A percentile compares a stretch with the other conserved stretches of the same genome.
phyloP scores from a whole-genome alignment of 1,284 basidiomycete species.

The Peniophora sp. region DNA sequence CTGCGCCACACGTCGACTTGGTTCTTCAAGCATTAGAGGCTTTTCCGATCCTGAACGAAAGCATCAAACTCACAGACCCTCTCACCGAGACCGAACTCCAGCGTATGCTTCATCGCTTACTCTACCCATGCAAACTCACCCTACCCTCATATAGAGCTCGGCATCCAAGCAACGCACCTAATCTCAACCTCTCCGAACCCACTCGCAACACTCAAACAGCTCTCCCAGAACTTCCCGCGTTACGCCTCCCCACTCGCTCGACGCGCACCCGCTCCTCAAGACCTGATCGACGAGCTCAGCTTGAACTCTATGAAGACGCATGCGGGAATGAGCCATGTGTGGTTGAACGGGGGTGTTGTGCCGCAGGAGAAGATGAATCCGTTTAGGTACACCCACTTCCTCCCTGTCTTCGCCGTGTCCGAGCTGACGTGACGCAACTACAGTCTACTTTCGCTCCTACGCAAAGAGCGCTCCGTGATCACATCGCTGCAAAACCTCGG shows the following conservation, averaged over 20 bases:
- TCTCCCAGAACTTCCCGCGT: constrained; percentile 84
- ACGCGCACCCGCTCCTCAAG: constrained; percentile 45
- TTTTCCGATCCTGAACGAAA: constrained; percentile 42
- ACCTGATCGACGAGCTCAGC: constrained; percentile 50
- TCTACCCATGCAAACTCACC: neutral
- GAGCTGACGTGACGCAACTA: neutral
- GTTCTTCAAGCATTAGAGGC: constrained; percentile 45
- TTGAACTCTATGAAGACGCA: constrained; percentile 47
- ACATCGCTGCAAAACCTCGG: constrained; percentile 54
- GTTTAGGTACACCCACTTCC: constrained; percentile 37
- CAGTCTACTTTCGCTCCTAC: constrained; percentile 63
- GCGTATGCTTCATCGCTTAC: constrained; percentile 5
- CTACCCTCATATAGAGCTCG: constrained; percentile 44
- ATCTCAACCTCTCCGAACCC: constrained; percentile 55
- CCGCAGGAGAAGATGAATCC: constrained; percentile 61
- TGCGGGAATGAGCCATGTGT: constrained; percentile 51
- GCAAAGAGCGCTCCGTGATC: constrained; percentile 68
- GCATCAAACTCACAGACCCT: constrained; percentile 44
- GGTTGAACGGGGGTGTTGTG: constrained; percentile 73
- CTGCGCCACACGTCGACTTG: constrained; percentile 27
- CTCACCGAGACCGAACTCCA: constrained; percentile 57
- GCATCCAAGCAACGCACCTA: constrained; percentile 66
- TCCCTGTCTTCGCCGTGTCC: constrained; percentile 9
- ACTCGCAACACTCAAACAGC: constrained; percentile 55
- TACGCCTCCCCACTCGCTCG: constrained; percentile 69